These are phyloP conservation scores for Schizonepeta tenuifolia DNA, from an alignment of 257 asterid genomes.

Conservation along the genomic window DNA sequence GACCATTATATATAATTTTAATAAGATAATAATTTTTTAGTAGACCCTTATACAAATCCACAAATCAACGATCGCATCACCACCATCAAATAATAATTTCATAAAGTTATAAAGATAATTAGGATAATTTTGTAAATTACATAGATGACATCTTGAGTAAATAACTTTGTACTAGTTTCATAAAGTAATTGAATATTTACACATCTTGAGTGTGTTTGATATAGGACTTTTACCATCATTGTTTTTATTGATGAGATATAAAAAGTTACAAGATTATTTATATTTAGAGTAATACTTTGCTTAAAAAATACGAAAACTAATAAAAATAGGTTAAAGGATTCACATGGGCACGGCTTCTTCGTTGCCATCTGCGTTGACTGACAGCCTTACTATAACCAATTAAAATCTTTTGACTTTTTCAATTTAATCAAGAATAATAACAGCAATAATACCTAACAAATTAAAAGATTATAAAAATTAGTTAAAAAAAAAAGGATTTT, in stretches of 20 bases:
- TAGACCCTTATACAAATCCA: too few relatives aligned
- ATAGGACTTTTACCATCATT: neutral
- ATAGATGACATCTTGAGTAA: too few relatives aligned
- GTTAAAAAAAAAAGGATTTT: neutral
- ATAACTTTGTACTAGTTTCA: too few relatives aligned
- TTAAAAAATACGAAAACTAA: neutral
- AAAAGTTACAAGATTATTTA: neutral
- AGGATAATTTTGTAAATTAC: too few relatives aligned
- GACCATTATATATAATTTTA: too few relatives aligned
- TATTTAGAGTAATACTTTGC: neutral
- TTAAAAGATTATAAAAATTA: neutral
- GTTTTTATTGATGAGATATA: neutral
- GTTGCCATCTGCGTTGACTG: conserved; percentile 30
- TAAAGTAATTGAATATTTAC: too few relatives aligned
- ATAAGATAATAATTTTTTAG: too few relatives aligned
- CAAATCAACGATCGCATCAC: too few relatives aligned
- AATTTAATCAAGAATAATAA: neutral
- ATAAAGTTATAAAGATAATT: too few relatives aligned
- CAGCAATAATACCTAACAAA: neutral
- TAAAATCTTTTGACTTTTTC: conserved; percentile 27
- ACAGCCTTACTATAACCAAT: conserved; percentile 27
- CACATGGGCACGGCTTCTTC: conserved; percentile 28
- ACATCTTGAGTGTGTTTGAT: too few relatives aligned
- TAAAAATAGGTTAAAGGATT: neutral
- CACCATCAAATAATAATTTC: too few relatives aligned